Conservation (phyloP, 1,139 yeast species). For the Pichia sp. region DNA sequence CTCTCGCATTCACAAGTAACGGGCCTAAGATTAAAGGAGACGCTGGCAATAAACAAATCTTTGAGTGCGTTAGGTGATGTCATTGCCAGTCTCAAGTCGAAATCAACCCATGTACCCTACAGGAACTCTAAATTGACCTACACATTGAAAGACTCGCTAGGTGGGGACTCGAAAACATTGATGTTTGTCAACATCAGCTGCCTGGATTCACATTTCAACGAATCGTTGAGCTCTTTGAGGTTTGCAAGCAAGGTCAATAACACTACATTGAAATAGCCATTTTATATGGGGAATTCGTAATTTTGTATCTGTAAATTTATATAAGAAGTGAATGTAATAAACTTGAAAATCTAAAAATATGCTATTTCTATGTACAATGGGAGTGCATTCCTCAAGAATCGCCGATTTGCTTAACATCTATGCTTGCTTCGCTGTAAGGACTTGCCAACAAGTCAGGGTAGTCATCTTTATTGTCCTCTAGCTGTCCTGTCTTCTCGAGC, state of each 20-base stretch:
- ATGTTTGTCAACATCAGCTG: constrained; percentile 94
- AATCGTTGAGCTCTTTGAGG: constrained; percentile 77
- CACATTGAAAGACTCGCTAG: constrained; percentile 74
- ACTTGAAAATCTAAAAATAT: background rate
- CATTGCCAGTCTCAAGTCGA: constrained; percentile 56
- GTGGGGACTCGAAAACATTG: constrained; percentile 83
- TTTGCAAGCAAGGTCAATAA: constrained; percentile 82
- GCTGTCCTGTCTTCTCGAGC: constrained; percentile 37
- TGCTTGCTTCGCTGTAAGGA: constrained; percentile 22
- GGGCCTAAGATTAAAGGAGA: constrained; percentile 80
- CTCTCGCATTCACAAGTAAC: constrained; percentile 69
- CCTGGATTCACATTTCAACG: constrained; percentile 55
- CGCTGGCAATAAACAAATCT: constrained; percentile 86
- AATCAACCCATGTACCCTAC: constrained; percentile 45
- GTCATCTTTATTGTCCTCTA: constrained; percentile 35
- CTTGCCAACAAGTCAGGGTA: constrained; percentile 28
- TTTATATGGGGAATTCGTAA: background rate
- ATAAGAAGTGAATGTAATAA: background rate
- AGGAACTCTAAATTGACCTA: constrained; percentile 69
- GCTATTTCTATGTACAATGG: constrained; percentile 4
- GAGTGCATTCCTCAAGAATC: background rate
- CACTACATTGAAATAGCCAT: constrained; percentile 36
- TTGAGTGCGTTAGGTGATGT: constrained; percentile 90
- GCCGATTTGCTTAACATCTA: constrained; percentile 17
- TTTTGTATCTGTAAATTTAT: background rate